Evolutionary conservation across 2,329 filamentous ascomycete species (phyloP).

Genomic region (Trichoderma harzianum): DNA sequence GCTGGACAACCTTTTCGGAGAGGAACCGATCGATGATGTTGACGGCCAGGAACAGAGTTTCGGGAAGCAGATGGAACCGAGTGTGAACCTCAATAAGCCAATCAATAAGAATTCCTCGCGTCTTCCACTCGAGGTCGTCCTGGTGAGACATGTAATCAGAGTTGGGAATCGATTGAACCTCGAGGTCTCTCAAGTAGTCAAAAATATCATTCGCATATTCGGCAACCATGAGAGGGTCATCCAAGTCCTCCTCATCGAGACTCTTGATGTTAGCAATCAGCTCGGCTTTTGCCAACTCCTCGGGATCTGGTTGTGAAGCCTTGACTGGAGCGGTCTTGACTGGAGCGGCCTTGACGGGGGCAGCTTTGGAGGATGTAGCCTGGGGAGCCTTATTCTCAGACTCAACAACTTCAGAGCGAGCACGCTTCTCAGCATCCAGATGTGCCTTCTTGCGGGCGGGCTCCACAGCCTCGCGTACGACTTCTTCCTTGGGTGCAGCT

Average conservation of each 20-base stretch:
- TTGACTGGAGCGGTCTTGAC: constrained; percentile 27
- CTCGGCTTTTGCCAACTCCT: constrained; percentile 32
- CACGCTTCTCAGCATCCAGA: constrained; percentile 50
- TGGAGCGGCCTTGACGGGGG: neutral
- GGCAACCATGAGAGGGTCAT: constrained; percentile 95
- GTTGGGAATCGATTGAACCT: constrained; percentile 76
- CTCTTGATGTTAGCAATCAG: constrained; percentile 40
- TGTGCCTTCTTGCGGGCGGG: constrained; percentile 65
- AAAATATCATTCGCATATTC: constrained; percentile 98
- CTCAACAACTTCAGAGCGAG: constrained; percentile 29
- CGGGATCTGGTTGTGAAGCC: constrained; percentile 13
- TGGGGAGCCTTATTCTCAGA: constrained; percentile 22
- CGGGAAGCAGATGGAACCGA: constrained; percentile 89
- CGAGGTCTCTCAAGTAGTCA: constrained; percentile 86
- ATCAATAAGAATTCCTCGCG: constrained; percentile 92
- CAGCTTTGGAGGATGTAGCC: neutral
- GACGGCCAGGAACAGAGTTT: constrained; percentile 93
- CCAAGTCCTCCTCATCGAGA: constrained; percentile 81
- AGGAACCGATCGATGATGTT: constrained; percentile 99
- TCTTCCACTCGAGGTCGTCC: constrained; percentile 96
- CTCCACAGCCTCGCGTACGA: constrained; percentile 59
- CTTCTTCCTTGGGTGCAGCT: constrained; percentile 58
- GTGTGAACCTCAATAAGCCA: constrained; percentile 99
- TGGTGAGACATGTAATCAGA: constrained; percentile 94
- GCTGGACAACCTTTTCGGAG: constrained; percentile 89